phyloP scores from a whole-genome alignment of 1,284 basidiomycete species.

The Ustilago nuda region DNA sequence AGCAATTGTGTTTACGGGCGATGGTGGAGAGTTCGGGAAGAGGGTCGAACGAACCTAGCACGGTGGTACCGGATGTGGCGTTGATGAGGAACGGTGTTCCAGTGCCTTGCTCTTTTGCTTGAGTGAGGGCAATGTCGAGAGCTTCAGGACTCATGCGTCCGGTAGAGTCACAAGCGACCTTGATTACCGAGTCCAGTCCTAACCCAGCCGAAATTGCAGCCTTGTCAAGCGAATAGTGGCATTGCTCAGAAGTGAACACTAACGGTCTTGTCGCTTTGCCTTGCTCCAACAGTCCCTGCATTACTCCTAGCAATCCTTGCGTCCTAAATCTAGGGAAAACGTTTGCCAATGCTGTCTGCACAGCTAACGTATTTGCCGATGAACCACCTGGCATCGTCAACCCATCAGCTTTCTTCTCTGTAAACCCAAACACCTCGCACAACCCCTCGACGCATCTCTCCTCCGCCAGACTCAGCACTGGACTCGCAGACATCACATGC shows the following conservation, averaged over 20 bases:
- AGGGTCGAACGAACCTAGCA: conserved; percentile 70
- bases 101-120: conserved; percentile 20
- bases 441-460: conserved; percentile 58
- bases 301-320: conserved; percentile 63
- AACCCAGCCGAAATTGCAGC: conserved; percentile 70
- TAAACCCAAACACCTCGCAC: conserved; percentile 61
- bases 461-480: conserved; percentile 69
- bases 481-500: conserved; percentile 71
- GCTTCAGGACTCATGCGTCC: conserved; percentile 59
- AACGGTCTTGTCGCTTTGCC: conserved; percentile 55
- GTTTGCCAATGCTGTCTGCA: conserved; percentile 70
- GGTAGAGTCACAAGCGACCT: conserved; percentile 64
- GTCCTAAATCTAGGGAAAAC: conserved; percentile 67
- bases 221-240: conserved; percentile 70
- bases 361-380: conserved; percentile 69
- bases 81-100: conserved; percentile 70
- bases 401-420: conserved; percentile 59
- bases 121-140: conserved; percentile 39
- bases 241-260: conserved; percentile 69
- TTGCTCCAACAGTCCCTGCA: conserved; percentile 30
- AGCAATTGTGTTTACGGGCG: conserved; percentile 60
- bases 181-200: conserved; percentile 67
- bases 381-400: conserved; percentile 70
- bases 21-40: conserved; percentile 65
- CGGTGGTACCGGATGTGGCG: conserved; percentile 71